Percentiles rank a stretch among this genome's conserved stretches.
Conservation (phyloP, 73 alveolate genomes). For the Effrenium voratum region DNA sequence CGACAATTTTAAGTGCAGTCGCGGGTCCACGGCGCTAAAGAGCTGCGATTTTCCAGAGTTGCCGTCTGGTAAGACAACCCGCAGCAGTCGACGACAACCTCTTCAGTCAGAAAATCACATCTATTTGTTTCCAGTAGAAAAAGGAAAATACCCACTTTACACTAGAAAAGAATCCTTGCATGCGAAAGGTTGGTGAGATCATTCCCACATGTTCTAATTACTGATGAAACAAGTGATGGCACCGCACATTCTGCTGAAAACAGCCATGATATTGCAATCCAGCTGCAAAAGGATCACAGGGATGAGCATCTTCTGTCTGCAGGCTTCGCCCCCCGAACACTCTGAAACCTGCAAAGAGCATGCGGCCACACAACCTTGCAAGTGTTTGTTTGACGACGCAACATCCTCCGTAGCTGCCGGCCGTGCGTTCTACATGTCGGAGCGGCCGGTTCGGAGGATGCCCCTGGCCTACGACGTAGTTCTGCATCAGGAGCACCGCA, state of each 20-base stretch:
- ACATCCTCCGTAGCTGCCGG: too few relatives aligned
- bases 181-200: not conserved
- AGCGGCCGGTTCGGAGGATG: too few relatives aligned
- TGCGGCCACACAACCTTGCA: too few relatives aligned
- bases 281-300: slow-evolving; percentile 47
- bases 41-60: slow-evolving; percentile 40
- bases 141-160: not conserved
- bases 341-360: slow-evolving; percentile 20
- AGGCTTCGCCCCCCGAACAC: slow-evolving; percentile 45
- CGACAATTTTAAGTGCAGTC: not conserved
- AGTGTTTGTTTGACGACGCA: too few relatives aligned
- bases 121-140: not conserved
- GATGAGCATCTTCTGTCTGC: slow-evolving; percentile 45
- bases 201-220: not conserved
- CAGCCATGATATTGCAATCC: not conserved
- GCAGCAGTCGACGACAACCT: slow-evolving; percentile 57
- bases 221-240: not conserved
- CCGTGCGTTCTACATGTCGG: too few relatives aligned
- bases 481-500: too few relatives aligned
- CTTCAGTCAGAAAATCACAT: not conserved
- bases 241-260: not conserved
- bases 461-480: too few relatives aligned
- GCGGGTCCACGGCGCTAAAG: slow-evolving; percentile 30
- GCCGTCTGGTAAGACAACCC: slow-evolving; percentile 49
- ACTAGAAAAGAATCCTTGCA: not conserved